These are phyloP conservation scores for Clonostachys chloroleuca DNA, from an alignment of 2,329 filamentous ascomycete genomes.

Conservation along the genomic window DNA sequence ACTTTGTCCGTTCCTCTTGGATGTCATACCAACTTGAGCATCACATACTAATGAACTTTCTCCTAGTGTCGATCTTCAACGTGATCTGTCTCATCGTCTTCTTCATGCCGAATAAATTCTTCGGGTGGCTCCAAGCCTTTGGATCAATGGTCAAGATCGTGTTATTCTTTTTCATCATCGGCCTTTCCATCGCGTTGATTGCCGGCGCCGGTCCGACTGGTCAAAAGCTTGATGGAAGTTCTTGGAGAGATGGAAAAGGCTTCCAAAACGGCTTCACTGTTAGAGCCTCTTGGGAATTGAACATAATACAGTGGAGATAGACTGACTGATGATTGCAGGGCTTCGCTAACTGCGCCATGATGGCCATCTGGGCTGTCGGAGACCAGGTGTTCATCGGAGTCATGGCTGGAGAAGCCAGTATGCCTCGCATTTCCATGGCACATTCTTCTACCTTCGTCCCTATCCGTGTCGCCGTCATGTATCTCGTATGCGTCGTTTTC, in stretches of 20 bases:
- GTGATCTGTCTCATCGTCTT: too few species aligned
- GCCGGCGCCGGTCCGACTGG: not conserved
- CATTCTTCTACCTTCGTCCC: conserved; percentile 52
- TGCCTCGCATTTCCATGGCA: conserved; percentile 45
- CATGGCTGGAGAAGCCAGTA: conserved; percentile 32
- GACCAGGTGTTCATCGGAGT: not conserved
- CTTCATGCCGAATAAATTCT: too few species aligned
- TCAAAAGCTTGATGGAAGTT: not conserved
- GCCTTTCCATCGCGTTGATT: not conserved
- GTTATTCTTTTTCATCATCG: not conserved
- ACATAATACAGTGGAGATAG: too few species aligned
- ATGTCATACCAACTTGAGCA: too few species aligned
- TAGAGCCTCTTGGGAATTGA: too few species aligned
- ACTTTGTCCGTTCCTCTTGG: too few species aligned
- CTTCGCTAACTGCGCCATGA: not conserved
- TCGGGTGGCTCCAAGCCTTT: too few species aligned
- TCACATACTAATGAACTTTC: not conserved
- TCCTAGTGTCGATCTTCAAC: too few species aligned
- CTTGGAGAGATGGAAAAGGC: not conserved
- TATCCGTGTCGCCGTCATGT: conserved; percentile 52
- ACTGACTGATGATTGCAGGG: not conserved
- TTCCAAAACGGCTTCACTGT: too few species aligned
- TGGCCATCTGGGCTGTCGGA: not conserved
- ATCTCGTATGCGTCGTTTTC: conserved; percentile 45
- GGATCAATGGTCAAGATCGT: too few species aligned